These are phyloP conservation scores for Ustanciosporium gigantosporum DNA, from an alignment of 1,284 basidiomycete species.

Conservation along the genomic window DNA sequence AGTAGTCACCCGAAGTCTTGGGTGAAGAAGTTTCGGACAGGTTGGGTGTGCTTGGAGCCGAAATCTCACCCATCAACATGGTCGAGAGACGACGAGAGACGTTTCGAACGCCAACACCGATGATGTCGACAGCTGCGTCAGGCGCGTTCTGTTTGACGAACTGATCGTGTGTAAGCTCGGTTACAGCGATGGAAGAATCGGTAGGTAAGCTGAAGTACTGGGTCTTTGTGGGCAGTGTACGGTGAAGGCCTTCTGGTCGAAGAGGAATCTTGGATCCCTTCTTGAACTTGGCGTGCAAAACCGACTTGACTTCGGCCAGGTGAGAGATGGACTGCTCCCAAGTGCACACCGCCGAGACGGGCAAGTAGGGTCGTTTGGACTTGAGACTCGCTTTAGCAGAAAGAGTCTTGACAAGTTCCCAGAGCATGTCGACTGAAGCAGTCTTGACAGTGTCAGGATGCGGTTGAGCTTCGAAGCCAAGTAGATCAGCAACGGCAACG, in stretches of 20 bases:
- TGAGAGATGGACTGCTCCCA: conserved; percentile 38
- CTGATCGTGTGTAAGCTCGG: conserved; percentile 29
- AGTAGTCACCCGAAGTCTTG: conserved; percentile 13
- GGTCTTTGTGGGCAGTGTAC: conserved; percentile 19
- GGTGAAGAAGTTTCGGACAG: conserved; percentile 4
- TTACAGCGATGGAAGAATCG: conserved; percentile 21
- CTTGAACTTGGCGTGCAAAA: conserved; percentile 37
- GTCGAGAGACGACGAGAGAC: conserved; percentile 30
- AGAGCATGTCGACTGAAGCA: conserved; percentile 38
- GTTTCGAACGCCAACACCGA: conserved; percentile 19
- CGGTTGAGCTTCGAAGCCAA: conserved; percentile 10
- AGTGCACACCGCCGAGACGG: conserved; percentile 40
- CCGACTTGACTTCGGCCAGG: conserved; percentile 30
- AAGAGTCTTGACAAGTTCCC: conserved; percentile 40
- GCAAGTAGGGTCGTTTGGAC: conserved; percentile 35
- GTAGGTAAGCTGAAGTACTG: conserved; percentile 37
- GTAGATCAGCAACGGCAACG: conserved; percentile 36
- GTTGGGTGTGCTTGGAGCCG: neutral
- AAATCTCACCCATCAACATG: conserved; percentile 22
- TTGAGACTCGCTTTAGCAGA: conserved; percentile 25
- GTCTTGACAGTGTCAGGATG: conserved; percentile 18
- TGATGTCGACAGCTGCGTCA: conserved; percentile 19
- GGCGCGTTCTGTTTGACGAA: conserved; percentile 34
- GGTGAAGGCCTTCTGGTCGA: conserved; percentile 12
- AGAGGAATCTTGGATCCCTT: conserved; percentile 22